These are phyloP conservation scores for Kodamaea ohmeri DNA, from an alignment of 1,139 yeast genomes.

Conservation along the genomic window DNA sequence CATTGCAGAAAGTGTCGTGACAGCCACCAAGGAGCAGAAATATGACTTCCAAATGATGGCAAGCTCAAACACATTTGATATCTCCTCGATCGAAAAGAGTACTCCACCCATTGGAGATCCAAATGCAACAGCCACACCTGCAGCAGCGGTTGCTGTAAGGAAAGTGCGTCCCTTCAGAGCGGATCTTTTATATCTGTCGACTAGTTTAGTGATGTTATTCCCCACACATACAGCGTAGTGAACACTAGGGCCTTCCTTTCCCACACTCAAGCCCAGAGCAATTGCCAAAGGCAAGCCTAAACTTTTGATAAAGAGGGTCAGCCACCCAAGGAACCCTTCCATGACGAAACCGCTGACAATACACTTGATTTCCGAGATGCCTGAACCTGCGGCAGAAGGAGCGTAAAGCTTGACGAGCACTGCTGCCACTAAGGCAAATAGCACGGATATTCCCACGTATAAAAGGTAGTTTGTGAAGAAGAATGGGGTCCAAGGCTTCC, in stretches of 20 bases:
- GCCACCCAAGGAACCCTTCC: constrained; percentile 72
- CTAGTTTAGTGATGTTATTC: constrained; percentile 56
- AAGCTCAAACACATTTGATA: constrained; percentile 66
- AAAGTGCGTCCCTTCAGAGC: constrained; percentile 56
- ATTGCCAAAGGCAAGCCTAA: constrained; percentile 83
- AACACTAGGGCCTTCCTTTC: constrained; percentile 85
- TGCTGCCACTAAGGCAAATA: constrained; percentile 66
- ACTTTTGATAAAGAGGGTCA: constrained; percentile 73
- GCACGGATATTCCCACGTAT: constrained; percentile 58
- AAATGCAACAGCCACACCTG: constrained; percentile 75
- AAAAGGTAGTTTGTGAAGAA: constrained; percentile 50
- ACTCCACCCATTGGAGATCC: constrained; percentile 77
- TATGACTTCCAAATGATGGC: constrained; percentile 89
- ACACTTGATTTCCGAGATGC: constrained; percentile 94
- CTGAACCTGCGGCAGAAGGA: constrained; percentile 95
- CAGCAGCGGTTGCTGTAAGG: constrained; percentile 59
- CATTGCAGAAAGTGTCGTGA: constrained; percentile 67
- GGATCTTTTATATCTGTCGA: constrained; percentile 42
- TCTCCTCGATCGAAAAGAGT: constrained; percentile 70
- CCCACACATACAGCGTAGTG: constrained; percentile 87
- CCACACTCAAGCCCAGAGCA: constrained; percentile 76
- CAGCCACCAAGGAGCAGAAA: constrained; percentile 87
- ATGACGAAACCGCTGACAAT: constrained; percentile 88
- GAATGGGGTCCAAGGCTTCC: constrained; percentile 55
- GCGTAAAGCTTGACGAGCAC: constrained; percentile 67